Evolutionary conservation across 2,329 filamentous ascomycete species (phyloP).

Genomic region (Coniosporium tulheliwenetii): DNA sequence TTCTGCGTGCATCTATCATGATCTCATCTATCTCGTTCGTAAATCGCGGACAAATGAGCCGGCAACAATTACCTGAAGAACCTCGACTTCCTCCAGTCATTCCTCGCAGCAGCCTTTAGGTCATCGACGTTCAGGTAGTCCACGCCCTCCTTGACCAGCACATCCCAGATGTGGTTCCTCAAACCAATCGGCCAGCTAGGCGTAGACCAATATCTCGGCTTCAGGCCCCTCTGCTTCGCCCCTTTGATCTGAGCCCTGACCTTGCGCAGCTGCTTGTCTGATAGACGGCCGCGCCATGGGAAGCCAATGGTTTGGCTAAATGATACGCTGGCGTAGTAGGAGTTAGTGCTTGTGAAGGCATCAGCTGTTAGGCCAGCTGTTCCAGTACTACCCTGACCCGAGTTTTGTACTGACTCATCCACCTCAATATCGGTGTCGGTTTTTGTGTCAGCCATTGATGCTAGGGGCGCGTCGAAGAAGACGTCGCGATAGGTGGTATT

Average conservation of each 20-base stretch:
- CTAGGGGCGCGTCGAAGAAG: constrained; percentile 52
- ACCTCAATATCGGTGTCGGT: too few relatives aligned
- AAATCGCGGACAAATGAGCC: too few relatives aligned
- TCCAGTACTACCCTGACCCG: constrained; percentile 30
- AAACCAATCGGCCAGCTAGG: constrained; percentile 38
- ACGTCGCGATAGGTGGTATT: constrained; percentile 42
- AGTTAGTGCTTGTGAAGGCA: constrained; percentile 39
- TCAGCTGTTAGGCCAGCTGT: constrained; percentile 21
- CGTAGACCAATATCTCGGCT: constrained; percentile 40
- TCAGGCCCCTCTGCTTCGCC: constrained; percentile 36
- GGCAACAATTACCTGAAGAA: too few relatives aligned
- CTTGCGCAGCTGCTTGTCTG: constrained; percentile 24
- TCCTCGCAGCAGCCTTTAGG: constrained; percentile 28
- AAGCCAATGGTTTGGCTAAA: constrained; percentile 39
- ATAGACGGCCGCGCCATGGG: constrained; percentile 32
- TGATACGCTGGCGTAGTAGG: constrained; percentile 49
- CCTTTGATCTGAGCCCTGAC: constrained; percentile 36
- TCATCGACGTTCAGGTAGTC: constrained; percentile 45
- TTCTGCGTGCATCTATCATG: too few relatives aligned
- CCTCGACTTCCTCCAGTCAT: constrained; percentile 26
- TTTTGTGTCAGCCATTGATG: constrained; percentile 19
- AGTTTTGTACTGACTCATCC: too few relatives aligned
- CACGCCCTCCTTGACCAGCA: constrained; percentile 36
- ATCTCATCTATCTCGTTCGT: too few relatives aligned
- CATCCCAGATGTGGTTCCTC: constrained; percentile 38